Conservation (phyloP, 1,284 basidiomycete species). For the Athelia sp. region DNA sequence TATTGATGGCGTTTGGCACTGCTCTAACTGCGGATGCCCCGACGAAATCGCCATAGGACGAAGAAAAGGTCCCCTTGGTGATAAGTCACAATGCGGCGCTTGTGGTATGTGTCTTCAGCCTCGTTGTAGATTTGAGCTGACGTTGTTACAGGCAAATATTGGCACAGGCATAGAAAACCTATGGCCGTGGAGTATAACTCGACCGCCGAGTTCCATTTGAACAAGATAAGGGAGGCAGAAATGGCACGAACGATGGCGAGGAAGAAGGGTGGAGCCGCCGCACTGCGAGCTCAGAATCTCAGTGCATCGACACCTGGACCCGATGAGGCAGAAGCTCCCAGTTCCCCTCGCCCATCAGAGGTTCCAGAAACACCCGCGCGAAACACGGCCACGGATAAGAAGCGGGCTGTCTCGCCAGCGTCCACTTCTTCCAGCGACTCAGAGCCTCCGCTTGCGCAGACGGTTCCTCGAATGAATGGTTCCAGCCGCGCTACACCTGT, state of each 20-base stretch:
- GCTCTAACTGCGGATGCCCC: constrained; percentile 87
- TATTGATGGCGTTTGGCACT: constrained; percentile 87
- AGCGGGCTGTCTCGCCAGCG: constrained; percentile 56
- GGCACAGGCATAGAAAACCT: constrained; percentile 78
- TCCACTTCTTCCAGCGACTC: constrained; percentile 65
- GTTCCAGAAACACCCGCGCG: constrained; percentile 51
- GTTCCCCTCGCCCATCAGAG: constrained; percentile 42
- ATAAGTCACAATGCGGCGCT: constrained; percentile 86
- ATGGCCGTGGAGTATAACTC: constrained; percentile 74
- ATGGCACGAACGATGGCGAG: constrained; percentile 41
- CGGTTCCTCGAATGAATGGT: constrained; percentile 49
- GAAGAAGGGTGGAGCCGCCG: constrained; percentile 49
- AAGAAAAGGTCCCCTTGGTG: constrained; percentile 84
- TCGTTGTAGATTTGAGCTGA: constrained; percentile 7
- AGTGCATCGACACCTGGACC: constrained; percentile 35
- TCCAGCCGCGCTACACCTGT: constrained; percentile 20
- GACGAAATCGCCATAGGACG: constrained; percentile 79
- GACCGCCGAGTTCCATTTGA: constrained; percentile 63
- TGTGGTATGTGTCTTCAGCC: constrained; percentile 56
- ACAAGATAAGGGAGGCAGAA: constrained; percentile 52
- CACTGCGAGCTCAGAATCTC: constrained; percentile 35
- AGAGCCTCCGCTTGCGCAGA: constrained; percentile 63
- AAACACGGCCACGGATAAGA: constrained; percentile 34
- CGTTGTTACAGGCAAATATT: constrained; percentile 67
- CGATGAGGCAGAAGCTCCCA: constrained; percentile 42